phyloP scores from a whole-genome alignment of 257 asterid species.

The Solanum okadae region DNA sequence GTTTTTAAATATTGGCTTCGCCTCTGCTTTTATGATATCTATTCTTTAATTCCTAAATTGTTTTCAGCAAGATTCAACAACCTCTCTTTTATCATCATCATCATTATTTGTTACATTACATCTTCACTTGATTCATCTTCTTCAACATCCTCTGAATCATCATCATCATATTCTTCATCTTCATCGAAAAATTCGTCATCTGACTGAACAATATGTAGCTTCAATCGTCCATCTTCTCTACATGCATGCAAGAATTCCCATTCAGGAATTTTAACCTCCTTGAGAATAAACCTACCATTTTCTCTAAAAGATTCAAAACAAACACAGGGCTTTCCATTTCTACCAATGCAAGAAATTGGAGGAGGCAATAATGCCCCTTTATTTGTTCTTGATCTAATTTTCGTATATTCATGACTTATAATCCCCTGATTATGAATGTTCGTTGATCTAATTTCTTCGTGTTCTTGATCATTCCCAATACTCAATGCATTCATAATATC shows the following conservation, averaged over 20 bases:
- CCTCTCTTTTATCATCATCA: neutral
- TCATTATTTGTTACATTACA: neutral
- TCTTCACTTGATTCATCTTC: neutral
- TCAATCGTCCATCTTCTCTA: slow-evolving; percentile 73
- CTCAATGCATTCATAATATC: slow-evolving; percentile 26
- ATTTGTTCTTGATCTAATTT: slow-evolving; percentile 21
- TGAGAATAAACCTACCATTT: slow-evolving; percentile 78
- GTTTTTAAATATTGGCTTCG: neutral
- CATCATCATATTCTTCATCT: slow-evolving; percentile 5
- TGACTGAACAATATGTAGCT: slow-evolving; percentile 39
- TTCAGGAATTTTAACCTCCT: slow-evolving; percentile 51
- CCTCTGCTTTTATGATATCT: neutral
- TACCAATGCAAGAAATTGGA: slow-evolving; percentile 73
- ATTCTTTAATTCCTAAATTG: neutral
- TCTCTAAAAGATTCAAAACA: slow-evolving; percentile 41
- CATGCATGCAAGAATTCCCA: slow-evolving; percentile 63
- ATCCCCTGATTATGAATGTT: neutral
- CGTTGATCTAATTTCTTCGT: neutral
- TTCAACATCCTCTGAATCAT: neutral
- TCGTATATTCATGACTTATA: slow-evolving; percentile 5
- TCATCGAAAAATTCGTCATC: slow-evolving; percentile 48
- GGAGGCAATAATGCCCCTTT: slow-evolving; percentile 49
- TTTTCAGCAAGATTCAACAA: neutral
- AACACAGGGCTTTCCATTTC: slow-evolving; percentile 67
- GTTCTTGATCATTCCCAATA: slow-evolving; percentile 11